A percentile compares a stretch with the other conserved stretches of the same genome.
Conservation (phyloP, 495 filamentous ascomycete genomes). For the Evansstolkia leycettana region DNA sequence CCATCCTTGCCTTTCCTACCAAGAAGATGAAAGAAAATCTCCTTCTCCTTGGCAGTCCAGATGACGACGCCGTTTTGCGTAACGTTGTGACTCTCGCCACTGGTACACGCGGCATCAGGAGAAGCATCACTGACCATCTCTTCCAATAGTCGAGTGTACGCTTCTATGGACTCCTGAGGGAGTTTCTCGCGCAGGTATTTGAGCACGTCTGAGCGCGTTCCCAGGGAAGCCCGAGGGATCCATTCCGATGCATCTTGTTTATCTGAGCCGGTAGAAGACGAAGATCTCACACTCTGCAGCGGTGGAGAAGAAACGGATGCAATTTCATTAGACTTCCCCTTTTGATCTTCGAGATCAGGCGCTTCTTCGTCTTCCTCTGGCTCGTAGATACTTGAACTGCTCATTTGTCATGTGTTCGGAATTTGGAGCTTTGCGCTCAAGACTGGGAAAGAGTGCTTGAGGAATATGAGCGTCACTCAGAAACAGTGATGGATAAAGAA, state of each 20-base stretch:
- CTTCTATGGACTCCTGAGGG: conserved; percentile 7
- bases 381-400: conserved; percentile 21
- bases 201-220: conserved; percentile 5
- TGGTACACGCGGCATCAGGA: conserved; percentile 1
- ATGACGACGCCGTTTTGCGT: conserved; percentile 52
- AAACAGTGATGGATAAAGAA: too few species aligned
- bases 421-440: too few species aligned
- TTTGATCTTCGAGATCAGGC: conserved; percentile 13
- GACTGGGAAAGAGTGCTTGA: too few species aligned
- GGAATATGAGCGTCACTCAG: too few species aligned
- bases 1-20: conserved; percentile 49
- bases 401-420: conserved; percentile 13
- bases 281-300: neutral
- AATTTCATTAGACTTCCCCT: neutral
- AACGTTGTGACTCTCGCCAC: conserved; percentile 10
- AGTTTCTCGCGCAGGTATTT: conserved; percentile 4
- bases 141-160: conserved; percentile 50
- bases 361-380: conserved; percentile 20
- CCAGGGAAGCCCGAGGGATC: neutral
- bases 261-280: conserved; percentile 1
- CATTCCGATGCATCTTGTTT: neutral
- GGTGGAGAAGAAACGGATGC: conserved; percentile 4
- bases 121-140: conserved; percentile 33
- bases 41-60: conserved; percentile 64
- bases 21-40: conserved; percentile 51